Conservation (phyloP, 129 eudicot species). For the Sambucus nigra region DNA sequence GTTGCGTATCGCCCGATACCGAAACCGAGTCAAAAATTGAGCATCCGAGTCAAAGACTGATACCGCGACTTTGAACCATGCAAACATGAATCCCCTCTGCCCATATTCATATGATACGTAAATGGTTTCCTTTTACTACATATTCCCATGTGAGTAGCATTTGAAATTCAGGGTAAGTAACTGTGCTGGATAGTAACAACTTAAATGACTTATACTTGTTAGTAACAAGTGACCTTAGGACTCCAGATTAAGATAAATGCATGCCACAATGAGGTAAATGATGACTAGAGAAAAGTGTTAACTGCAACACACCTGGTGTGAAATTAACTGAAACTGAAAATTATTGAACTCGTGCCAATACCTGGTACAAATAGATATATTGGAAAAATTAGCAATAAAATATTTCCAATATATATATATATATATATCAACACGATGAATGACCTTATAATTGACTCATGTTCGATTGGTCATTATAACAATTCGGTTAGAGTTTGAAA, state of each 20-base stretch:
- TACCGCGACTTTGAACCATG: too few species aligned
- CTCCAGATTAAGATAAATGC: not conserved
- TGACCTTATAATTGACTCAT: not conserved
- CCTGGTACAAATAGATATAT: slow-evolving; percentile 30
- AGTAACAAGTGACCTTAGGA: too few species aligned
- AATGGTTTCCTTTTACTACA: too few species aligned
- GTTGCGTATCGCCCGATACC: too few species aligned
- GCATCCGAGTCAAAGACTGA: too few species aligned
- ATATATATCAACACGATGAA: not conserved
- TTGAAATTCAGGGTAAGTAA: too few species aligned
- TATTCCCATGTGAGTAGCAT: too few species aligned
- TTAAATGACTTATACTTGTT: too few species aligned
- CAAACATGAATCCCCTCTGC: too few species aligned
- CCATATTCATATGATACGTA: too few species aligned
- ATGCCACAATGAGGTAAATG: not conserved
- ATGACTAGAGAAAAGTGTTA: not conserved
- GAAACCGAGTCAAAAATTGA: too few species aligned
- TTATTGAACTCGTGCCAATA: slow-evolving; percentile 97
- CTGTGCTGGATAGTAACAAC: too few species aligned
- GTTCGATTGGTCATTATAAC: not conserved
- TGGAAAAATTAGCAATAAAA: slow-evolving; percentile 7
- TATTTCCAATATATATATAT: not conserved
- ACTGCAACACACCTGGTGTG: slow-evolving; percentile 65
- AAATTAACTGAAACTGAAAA: slow-evolving; percentile 80
- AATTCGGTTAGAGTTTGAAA: not conserved